Conservation (phyloP, 768 basidiomycete species). For the Mycena vitilis region DNA sequence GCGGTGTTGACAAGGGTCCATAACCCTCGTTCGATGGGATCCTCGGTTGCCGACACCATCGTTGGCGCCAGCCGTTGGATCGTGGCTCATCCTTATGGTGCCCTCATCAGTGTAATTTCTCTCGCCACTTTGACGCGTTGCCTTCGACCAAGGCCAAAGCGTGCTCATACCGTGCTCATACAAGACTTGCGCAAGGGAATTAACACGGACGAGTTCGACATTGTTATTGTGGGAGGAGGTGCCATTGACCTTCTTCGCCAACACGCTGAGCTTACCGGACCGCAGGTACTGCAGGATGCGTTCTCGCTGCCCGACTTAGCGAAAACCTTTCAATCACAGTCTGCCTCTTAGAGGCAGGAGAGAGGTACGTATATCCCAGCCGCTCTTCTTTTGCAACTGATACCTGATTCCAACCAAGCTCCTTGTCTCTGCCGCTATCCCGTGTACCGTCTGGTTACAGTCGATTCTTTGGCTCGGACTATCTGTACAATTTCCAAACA, state of each 20-base stretch:
- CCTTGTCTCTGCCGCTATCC: background rate
- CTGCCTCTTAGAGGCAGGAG: conserved; percentile 67
- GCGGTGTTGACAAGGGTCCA: no score
- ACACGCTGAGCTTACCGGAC: conserved; percentile 5
- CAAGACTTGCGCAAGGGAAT: conserved; percentile 11
- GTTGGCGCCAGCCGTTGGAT: background rate
- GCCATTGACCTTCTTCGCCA: conserved; percentile 4
- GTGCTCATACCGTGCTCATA: no score
- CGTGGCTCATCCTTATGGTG: conserved; percentile 1
- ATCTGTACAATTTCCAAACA: background rate
- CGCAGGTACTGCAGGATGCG: conserved; percentile 70
- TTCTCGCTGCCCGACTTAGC: conserved; percentile 66
- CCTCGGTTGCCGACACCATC: no score
- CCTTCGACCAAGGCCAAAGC: no score
- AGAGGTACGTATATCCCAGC: conserved; percentile 57
- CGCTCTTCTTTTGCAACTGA: background rate
- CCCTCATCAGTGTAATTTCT: background rate
- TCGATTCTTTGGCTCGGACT: background rate
- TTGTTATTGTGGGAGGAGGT: conserved; percentile 69
- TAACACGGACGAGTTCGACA: conserved; percentile 51
- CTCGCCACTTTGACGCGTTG: background rate
- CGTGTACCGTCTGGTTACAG: background rate
- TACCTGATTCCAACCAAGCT: background rate
- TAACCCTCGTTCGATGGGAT: no score
- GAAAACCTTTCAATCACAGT: conserved; percentile 65